Evolutionary conservation across 2,329 filamentous ascomycete genomes (phyloP), one percentile per base, ranked within the genome.

Genomic region (Cytospora leucostoma): DNA sequence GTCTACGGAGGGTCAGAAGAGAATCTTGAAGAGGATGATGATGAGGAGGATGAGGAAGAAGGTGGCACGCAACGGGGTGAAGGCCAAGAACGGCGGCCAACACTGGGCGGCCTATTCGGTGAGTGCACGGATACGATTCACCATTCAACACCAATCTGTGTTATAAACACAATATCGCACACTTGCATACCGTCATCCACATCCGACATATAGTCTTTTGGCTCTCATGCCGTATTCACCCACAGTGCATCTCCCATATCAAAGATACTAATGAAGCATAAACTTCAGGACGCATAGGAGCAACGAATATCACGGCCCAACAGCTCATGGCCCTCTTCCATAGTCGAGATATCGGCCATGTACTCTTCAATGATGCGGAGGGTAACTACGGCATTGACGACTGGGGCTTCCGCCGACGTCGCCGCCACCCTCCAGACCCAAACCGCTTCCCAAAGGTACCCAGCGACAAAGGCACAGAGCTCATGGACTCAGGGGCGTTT

Each of bases 401-500:
- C 40, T 65, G 65, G 62, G 35, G 51, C 32, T n/a, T n/a, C 69
- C 76, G 81, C 49, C 74, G 80, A 38, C 76, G 82, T 54, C 79
- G 82, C 59, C 73, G 76, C 21, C 71, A 72, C 12, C 68, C 67
- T 1, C 70, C 75, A n/a, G 82, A 87, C 63, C 81, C 81, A 2
- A 75, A 87, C 66, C 78, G 85, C 52, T 93, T 93, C 65, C 92
- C 93, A n/a, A 90, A 90, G 69, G 87, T 97, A 0, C 94, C 94
- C 0, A 97, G 89, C 70, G 86, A 90, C 12, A 82, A 86, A 66
- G 94, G 95, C 8, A 81, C 76, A 56, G 85, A 89, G 69, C 78
- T 98, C 66, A 97, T 98, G 93, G 81, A 86, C 47, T 89, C 88
- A 35, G 94, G 94, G 1, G 81, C 80, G 2, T 98, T 97, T 76